Conservation (phyloP, 1,284 basidiomycete species). For the Cutaneotrichosporon cavernicola region DNA sequence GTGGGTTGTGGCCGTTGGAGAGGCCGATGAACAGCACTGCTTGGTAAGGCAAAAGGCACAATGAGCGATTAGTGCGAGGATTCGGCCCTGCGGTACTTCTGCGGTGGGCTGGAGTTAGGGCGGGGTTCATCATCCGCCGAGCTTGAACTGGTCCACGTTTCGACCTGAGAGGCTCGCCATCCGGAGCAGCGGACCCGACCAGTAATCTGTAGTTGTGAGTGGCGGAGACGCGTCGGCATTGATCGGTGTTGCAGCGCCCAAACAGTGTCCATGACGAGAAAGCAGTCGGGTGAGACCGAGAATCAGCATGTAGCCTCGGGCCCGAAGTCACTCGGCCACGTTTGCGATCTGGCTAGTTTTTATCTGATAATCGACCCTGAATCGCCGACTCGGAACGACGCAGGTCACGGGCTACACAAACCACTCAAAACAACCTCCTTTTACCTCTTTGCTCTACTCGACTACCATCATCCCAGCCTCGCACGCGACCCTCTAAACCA, state of each 20-base stretch:
- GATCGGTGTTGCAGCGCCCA: not conserved
- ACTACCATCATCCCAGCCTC: not conserved
- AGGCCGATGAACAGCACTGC: too few species aligned
- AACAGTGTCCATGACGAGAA: not conserved
- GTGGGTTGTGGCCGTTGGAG: too few species aligned
- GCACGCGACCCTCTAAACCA: not conserved
- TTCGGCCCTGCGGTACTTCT: too few species aligned
- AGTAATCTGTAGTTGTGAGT: not conserved
- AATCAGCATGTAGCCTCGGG: not conserved
- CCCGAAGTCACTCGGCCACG: too few species aligned
- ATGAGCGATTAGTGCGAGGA: too few species aligned
- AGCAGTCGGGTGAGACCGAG: not conserved
- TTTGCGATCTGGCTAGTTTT: not conserved
- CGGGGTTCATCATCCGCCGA: too few species aligned
- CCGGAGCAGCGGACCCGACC: too few species aligned
- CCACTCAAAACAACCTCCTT: too few species aligned
- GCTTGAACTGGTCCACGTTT: too few species aligned
- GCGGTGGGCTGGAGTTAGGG: too few species aligned
- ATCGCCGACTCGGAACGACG: not conserved
- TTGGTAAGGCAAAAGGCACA: too few species aligned
- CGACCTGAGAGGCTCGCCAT: too few species aligned
- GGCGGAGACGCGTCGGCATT: not conserved
- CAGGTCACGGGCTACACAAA: not conserved
- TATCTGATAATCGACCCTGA: conserved; percentile 1
- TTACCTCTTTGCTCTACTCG: not conserved